phyloP scores from a whole-genome alignment of 352 stramenopile genomes.

The Peronosclerospora sorghi region DNA sequence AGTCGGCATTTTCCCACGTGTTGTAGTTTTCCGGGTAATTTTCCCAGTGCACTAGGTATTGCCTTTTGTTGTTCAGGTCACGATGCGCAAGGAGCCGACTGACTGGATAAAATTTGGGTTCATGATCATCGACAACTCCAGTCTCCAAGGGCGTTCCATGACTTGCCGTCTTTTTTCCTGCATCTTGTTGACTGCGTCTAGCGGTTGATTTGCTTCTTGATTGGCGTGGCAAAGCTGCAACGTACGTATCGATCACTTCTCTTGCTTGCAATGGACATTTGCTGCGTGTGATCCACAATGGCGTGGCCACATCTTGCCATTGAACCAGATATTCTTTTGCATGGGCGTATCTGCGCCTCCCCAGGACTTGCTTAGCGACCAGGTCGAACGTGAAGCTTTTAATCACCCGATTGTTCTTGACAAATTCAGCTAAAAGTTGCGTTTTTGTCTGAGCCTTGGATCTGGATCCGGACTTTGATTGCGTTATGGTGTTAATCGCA shows the following conservation, averaged over 20 bases:
- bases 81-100: conserved; percentile 53
- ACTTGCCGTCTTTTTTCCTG: conserved; percentile 4
- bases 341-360: conserved; percentile 8
- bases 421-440: not conserved
- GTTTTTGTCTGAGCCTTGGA: conserved; percentile 4
- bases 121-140: not conserved
- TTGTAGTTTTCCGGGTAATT: conserved; percentile 52
- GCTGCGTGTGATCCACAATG: conserved; percentile 26
- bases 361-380: conserved; percentile 21
- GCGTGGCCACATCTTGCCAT: conserved; percentile 13
- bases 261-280: conserved; percentile 22
- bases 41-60: conserved; percentile 64
- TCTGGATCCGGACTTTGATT: not conserved
- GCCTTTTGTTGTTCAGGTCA: conserved; percentile 22
- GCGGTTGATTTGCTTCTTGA: not conserved
- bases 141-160: conserved; percentile 1
- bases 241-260: conserved; percentile 24
- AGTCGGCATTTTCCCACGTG: conserved; percentile 46
- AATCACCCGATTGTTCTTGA: conserved; percentile 11
- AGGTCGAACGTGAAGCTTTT: conserved; percentile 12
- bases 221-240: conserved; percentile 4
- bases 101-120: conserved; percentile 32
- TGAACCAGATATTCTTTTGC: conserved; percentile 28
- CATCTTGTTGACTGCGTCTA: not conserved
- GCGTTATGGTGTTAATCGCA: conserved; percentile 5